Evolutionary conservation across 352 stramenopile species (phyloP).

Genomic region (Phytophthora tentaculata): DNA sequence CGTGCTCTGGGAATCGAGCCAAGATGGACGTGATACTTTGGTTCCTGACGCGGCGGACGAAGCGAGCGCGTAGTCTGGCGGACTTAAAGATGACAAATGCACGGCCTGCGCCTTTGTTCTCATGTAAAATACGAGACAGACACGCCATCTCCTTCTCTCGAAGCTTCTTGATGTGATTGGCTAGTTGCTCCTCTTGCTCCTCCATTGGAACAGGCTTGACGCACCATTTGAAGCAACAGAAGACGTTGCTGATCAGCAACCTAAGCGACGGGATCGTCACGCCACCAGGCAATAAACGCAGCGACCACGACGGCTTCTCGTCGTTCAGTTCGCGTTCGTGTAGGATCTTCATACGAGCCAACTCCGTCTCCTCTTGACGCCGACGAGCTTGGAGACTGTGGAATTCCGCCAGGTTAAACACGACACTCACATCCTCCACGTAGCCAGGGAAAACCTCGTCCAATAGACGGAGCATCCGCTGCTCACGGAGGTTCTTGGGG

Average conservation of each 20-base stretch:
- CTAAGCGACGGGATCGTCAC: slow-evolving; percentile 75
- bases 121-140: slow-evolving; percentile 62
- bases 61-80: slow-evolving; percentile 68
- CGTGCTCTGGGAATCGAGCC: slow-evolving; percentile 68
- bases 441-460: slow-evolving; percentile 86
- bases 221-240: slow-evolving; percentile 56
- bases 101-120: slow-evolving; percentile 76
- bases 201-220: slow-evolving; percentile 52
- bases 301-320: slow-evolving; percentile 64
- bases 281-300: slow-evolving; percentile 69
- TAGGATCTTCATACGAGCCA: slow-evolving; percentile 68
- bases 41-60: slow-evolving; percentile 78
- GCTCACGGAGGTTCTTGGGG: slow-evolving; percentile 76
- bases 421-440: slow-evolving; percentile 80
- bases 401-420: slow-evolving; percentile 84
- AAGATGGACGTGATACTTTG: slow-evolving; percentile 82
- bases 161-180: slow-evolving; percentile 61
- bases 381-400: slow-evolving; percentile 63
- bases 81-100: slow-evolving; percentile 88
- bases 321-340: slow-evolving; percentile 45
- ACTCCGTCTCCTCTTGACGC: slow-evolving; percentile 51
- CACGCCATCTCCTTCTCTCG: slow-evolving; percentile 57
- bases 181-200: slow-evolving; percentile 41
- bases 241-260: slow-evolving; percentile 49
- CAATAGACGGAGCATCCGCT: slow-evolving; percentile 78